phyloP scores from a whole-genome alignment of 805 yeast genomes.

The Phaffomyces thermotolerans region DNA sequence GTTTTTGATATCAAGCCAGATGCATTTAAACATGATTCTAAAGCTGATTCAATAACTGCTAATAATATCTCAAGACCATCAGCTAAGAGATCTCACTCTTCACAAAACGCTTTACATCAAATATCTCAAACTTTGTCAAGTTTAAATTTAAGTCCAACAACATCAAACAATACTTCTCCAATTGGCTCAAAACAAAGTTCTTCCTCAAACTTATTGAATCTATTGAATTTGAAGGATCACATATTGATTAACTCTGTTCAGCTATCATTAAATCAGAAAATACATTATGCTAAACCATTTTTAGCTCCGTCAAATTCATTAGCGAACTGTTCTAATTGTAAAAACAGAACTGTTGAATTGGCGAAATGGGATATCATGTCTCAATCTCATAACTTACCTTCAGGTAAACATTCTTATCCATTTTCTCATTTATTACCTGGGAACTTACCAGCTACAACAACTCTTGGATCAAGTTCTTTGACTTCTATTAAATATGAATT shows the following conservation, averaged over 20 bases:
- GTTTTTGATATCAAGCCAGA: conserved; percentile 43
- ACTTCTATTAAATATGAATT: conserved; percentile 66
- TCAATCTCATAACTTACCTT: conserved; percentile 46
- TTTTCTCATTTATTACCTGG: conserved; percentile 89
- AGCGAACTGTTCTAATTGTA: conserved; percentile 53
- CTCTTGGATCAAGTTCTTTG: conserved; percentile 44
- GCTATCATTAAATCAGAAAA: conserved; percentile 64
- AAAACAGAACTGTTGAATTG: conserved; percentile 46
- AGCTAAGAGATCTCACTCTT: conserved; percentile 8
- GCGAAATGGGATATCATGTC: conserved; percentile 86
- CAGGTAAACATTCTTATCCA: conserved; percentile 81
- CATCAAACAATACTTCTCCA: conserved; percentile 18
- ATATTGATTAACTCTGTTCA: conserved; percentile 51
- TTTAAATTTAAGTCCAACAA: conserved; percentile 20
- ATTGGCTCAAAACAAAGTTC: conserved; percentile 17
- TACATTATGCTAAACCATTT: conserved; percentile 61
- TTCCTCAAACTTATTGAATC: conserved; percentile 20
- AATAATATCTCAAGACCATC: conserved; percentile 15
- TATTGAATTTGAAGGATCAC: conserved; percentile 31
- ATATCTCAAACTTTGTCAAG: conserved; percentile 19
- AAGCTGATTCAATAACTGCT: conserved; percentile 9
- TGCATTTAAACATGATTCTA: conserved; percentile 10
- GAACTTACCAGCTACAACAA: conserved; percentile 67
- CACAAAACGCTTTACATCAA: conserved; percentile 16
- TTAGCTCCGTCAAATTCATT: conserved; percentile 43